Conservation (phyloP, 371 early-diverging fungal genomes). For the Sporodiniella umbellata region DNA sequence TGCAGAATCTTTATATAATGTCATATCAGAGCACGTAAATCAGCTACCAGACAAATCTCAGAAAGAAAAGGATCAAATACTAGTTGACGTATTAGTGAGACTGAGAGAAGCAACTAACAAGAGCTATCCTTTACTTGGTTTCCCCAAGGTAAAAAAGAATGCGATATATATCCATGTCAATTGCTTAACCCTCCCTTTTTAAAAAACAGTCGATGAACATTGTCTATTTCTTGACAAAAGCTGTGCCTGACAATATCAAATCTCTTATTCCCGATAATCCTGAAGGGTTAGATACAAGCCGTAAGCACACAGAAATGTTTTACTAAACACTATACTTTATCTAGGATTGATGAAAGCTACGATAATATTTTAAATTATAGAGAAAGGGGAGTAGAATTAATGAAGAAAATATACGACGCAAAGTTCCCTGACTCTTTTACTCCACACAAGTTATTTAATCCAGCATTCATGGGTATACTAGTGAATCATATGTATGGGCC, state of each 20-base stretch:
- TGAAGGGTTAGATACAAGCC: slow-evolving; percentile 8
- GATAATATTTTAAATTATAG: slow-evolving; percentile 75
- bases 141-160: not conserved
- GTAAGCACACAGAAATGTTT: not conserved
- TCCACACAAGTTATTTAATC: too few relatives aligned
- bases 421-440: slow-evolving; percentile 19
- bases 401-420: slow-evolving; percentile 32
- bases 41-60: not conserved
- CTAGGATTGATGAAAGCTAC: slow-evolving; percentile 57
- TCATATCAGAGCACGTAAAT: slow-evolving; percentile 12
- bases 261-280: slow-evolving; percentile 14
- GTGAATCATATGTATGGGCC: slow-evolving; percentile 40
- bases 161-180: not conserved
- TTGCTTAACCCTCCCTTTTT: too few relatives aligned
- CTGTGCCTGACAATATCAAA: slow-evolving; percentile 21
- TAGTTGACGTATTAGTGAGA: slow-evolving; percentile 19
- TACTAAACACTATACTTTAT: not conserved
- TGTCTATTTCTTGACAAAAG: slow-evolving; percentile 20
- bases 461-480: too few relatives aligned
- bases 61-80: slow-evolving; percentile 10
- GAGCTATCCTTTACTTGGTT: slow-evolving; percentile 25
- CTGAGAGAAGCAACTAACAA: slow-evolving; percentile 38
- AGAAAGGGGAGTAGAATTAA: slow-evolving; percentile 42
- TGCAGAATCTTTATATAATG: slow-evolving; percentile 18
- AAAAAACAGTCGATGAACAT: slow-evolving; percentile 36